These are phyloP conservation scores for Leptosphaerulina australis DNA, from an alignment of 2,329 filamentous ascomycete species.

Conservation along the genomic window DNA sequence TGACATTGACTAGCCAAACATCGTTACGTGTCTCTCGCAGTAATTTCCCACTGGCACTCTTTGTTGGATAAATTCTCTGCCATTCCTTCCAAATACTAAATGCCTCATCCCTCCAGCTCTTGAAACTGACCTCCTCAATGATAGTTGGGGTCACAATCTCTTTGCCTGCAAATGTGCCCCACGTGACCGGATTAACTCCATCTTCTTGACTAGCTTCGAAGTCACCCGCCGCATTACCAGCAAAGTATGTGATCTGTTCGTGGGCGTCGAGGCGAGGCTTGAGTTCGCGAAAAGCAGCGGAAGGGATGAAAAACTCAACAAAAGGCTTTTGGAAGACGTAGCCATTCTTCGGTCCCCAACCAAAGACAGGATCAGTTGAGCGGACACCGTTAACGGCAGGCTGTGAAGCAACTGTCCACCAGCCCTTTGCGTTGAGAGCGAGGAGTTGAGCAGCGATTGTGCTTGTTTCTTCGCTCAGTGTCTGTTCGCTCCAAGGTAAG, in stretches of 20 bases:
- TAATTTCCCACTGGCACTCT: conserved; percentile 72
- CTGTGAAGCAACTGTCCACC: conserved; percentile 97
- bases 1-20: conserved; percentile 88
- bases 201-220: conserved; percentile 72
- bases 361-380: conserved; percentile 79
- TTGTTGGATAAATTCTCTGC: conserved; percentile 83
- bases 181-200: conserved; percentile 89
- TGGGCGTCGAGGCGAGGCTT: conserved; percentile 68
- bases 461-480: conserved; percentile 80
- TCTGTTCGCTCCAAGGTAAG: conserved; percentile 93
- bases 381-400: conserved; percentile 87
- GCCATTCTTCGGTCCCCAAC: conserved; percentile 90
- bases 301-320: conserved; percentile 90
- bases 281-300: conserved; percentile 72
- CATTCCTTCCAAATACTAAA: conserved; percentile 96
- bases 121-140: conserved; percentile 93
- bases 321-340: conserved; percentile 99
- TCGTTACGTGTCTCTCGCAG: conserved; percentile 71
- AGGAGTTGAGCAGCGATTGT: conserved; percentile 79
- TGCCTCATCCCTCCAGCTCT: conserved; percentile 92
- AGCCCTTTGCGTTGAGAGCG: conserved; percentile 78
- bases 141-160: conserved; percentile 97
- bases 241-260: conserved; percentile 83
- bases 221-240: conserved; percentile 76
- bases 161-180: conserved; percentile 94